These are phyloP conservation scores for Mycena maculata DNA, from an alignment of 768 basidiomycete species.

Conservation along the genomic window DNA sequence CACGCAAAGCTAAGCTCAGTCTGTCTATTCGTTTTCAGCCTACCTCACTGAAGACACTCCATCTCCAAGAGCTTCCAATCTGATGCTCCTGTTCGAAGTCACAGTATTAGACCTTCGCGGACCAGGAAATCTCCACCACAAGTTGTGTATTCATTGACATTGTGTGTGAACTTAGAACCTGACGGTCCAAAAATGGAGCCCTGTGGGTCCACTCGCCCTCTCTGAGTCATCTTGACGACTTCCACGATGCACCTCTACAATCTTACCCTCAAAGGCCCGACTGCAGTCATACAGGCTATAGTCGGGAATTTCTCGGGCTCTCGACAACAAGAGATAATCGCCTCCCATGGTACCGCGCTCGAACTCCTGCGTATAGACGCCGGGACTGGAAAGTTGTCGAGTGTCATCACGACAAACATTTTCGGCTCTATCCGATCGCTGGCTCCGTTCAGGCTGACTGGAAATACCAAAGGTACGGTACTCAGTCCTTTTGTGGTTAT, in stretches of 20 bases:
- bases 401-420: slow-evolving; percentile 82
- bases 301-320: slow-evolving; percentile 96
- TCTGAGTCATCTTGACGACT: too few species aligned
- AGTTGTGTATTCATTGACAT: too few species aligned
- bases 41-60: too few species aligned
- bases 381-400: slow-evolving; percentile 87
- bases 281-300: slow-evolving; percentile 81
- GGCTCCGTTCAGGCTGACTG: slow-evolving; percentile 90
- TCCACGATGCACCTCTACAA: slow-evolving; percentile 92
- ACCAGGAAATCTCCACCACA: too few species aligned
- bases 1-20: too few species aligned
- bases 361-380: slow-evolving; percentile 91
- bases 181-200: too few species aligned
- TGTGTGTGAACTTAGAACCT: too few species aligned
- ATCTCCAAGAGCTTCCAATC: too few species aligned
- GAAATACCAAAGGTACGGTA: slow-evolving; percentile 92
- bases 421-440: slow-evolving; percentile 94
- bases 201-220: too few species aligned
- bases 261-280: slow-evolving; percentile 88
- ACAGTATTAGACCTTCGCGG: too few species aligned
- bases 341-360: slow-evolving; percentile 89
- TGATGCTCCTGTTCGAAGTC: too few species aligned
- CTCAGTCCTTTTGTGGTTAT: slow-evolving; percentile 45
- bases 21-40: too few species aligned
- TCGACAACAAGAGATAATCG: slow-evolving; percentile 91